Evolutionary conservation across 257 asterid species (phyloP).

Genomic region (Vinca minor): DNA sequence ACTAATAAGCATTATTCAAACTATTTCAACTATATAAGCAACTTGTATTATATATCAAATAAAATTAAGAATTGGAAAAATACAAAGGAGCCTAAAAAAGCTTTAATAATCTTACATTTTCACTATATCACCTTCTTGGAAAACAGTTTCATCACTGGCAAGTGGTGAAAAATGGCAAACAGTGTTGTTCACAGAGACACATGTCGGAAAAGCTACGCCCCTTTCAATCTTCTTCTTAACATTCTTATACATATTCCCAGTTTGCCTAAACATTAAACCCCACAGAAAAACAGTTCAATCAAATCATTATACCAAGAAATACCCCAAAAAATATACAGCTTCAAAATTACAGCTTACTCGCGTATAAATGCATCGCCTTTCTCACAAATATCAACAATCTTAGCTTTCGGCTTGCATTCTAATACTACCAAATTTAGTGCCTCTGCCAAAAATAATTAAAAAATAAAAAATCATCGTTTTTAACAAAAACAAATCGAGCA

Average conservation of each 20-base stretch:
- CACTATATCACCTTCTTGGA: conserved; percentile 62
- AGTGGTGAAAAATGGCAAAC: conserved; percentile 80
- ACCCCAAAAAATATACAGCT: not conserved
- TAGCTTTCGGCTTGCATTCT: conserved; percentile 66
- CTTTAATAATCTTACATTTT: conserved; percentile 71
- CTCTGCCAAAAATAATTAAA: no score
- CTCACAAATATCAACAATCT: conserved; percentile 77
- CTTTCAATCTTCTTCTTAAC: conserved; percentile 75
- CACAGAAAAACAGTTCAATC: not conserved
- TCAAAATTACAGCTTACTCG: conserved; percentile 38
- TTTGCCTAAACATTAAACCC: conserved; percentile 33
- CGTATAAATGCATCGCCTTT: conserved; percentile 60
- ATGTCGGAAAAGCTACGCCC: conserved; percentile 82
- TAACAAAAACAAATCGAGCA: not conserved
- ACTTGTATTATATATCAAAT: no score
- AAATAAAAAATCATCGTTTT: conserved; percentile 10
- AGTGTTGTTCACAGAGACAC: conserved; percentile 63
- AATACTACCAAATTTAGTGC: conserved; percentile 67
- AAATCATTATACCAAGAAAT: not conserved
- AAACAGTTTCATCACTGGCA: conserved; percentile 51
- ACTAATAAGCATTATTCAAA: not conserved
- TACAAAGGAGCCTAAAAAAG: not conserved
- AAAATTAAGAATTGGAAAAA: no score
- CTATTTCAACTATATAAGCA: no score
- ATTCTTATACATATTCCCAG: conserved; percentile 79